Base-by-base conservation (phyloP, 805 yeast genomes). In the Blastobotrys mokoenaii region DNA sequence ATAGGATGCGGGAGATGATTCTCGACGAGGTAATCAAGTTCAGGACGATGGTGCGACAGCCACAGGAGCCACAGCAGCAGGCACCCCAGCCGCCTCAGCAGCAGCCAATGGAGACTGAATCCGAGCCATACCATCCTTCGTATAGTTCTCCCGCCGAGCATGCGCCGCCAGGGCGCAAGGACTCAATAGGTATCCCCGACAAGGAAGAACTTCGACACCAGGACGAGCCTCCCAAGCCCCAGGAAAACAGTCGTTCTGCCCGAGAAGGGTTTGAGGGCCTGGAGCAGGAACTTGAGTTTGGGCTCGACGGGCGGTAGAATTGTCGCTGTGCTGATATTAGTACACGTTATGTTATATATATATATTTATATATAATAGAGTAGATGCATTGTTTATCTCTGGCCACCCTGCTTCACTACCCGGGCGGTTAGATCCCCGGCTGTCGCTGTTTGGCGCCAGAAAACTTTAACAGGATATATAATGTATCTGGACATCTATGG, bases 1-100 rank as follows among this genome's bases (percentile, higher is more conserved):
- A 76, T 10, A 67, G 74, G 9, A 82, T 89, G 84, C 80, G 76
- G 56, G 70, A 76, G 52, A 77, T 87, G 79, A 84, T 89, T 34
- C 65, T 84, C 36, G 80, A 84, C 30, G 96, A 89, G 61, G 95
- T 89, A 1, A 72, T 72, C 40, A 69, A 75, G 25, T 87, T 88
- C 61, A 75, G 96, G 55, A 84, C 77, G 35, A 81, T 80, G 67
- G 96, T 87, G 3, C 73, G 96, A 57, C 77, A 73, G 60, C 94
- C 94, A 3, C 68, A 82, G 29, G 76, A 76, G 41, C 65, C 67
- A 36, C 53, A 50, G 29, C 54, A 48, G 50, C 55, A 35, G 35
- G 59, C 58, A 32, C 63, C 59, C 37, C 59, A 52, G 49, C 60
- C 50, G 33, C 56, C 46, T 17, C 49, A 46, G 16, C 55, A 52